Base-by-base conservation (phyloP, 495 filamentous ascomycete species). In the Achaetomiella virescens region DNA sequence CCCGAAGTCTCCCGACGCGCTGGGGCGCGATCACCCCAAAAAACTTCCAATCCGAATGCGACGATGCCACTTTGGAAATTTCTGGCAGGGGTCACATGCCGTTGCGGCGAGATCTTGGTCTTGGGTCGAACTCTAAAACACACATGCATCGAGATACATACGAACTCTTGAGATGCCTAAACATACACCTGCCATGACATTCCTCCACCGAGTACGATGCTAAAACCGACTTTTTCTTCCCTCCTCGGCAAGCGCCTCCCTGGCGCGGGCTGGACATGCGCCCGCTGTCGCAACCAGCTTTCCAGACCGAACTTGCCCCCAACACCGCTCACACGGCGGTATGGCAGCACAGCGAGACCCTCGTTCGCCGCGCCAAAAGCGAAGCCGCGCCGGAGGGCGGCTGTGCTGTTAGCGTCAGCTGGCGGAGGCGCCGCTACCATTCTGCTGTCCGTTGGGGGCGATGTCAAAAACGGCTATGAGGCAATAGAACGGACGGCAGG, bases 401-500 rank as follows among this genome's bases (percentile, higher is more conserved):
- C 51, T 8, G 57, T 67, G 6, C 40, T 73, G 7, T 48, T 68
- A 3, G 66, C 67, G 0, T 50, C 75, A 14, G 66, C 74, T 0
- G 75, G 74, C 22, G 73, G 84, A 12, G 75, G 80, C 2, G 76
- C 79, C 15, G 78, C 82, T 1, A 73, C 78, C 24, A 82, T 79
- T n/a, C 74, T 83, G 1, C 63, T 90, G 37, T 77, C 81, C 15
- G 85, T 89, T 61, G 82, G 79, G 15, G 88, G 93, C 58, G 78
- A 91, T 46, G 75, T 83, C 52, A 85, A 85, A 66, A 83, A 90
- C 74, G 76, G 75, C 20, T 89, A 88, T 60, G 78, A 82, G 36
- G 88, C 88, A n/a, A 78, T 78, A 4, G 81, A 86, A 74, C 80
- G 92, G 61, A 87, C 87, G 36, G 86, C 17, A 81, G 92, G 31